phyloP scores from a whole-genome alignment of 2,329 filamentous ascomycete genomes.

The Cylindrodendrum hubeiense region DNA sequence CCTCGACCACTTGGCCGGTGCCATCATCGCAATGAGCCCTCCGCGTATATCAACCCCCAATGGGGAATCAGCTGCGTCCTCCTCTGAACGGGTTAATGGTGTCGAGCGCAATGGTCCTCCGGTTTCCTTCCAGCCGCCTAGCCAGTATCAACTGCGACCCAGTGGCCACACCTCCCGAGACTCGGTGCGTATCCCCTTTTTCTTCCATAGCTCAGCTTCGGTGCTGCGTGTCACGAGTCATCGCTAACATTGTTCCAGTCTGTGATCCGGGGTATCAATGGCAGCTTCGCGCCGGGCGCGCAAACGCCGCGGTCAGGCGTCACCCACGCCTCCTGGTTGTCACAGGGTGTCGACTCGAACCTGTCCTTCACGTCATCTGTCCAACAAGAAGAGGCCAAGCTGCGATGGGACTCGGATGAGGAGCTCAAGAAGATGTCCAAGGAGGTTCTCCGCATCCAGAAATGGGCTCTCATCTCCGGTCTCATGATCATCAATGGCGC shows the following conservation, averaged over 20 bases:
- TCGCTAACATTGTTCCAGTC: conserved; percentile 43
- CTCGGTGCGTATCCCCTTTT: conserved; percentile 40
- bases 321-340: conserved; percentile 49
- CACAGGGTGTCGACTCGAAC: conserved; percentile 49
- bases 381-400: conserved; percentile 53
- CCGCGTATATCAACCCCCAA: conserved; percentile 13
- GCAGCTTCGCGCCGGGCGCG: conserved; percentile 46
- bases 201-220: neutral
- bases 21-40: conserved; percentile 23
- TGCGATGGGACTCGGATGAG: conserved; percentile 54
- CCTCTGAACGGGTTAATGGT: conserved; percentile 13
- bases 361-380: conserved; percentile 52
- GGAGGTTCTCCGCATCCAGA: conserved; percentile 52
- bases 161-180: conserved; percentile 41
- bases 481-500: conserved; percentile 50
- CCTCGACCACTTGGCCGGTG: neutral
- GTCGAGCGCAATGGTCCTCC: conserved; percentile 22
- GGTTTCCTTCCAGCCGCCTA: conserved; percentile 23
- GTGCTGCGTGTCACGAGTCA: neutral
- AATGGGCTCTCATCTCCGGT: conserved; percentile 54
- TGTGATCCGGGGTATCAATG: conserved; percentile 48
- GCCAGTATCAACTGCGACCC: conserved; percentile 28
- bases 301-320: conserved; percentile 48
- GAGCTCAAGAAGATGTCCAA: conserved; percentile 55
- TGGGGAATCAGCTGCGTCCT: conserved; percentile 24